phyloP scores from a whole-genome alignment of 352 stramenopile species.

The Pythium myriotylum region DNA sequence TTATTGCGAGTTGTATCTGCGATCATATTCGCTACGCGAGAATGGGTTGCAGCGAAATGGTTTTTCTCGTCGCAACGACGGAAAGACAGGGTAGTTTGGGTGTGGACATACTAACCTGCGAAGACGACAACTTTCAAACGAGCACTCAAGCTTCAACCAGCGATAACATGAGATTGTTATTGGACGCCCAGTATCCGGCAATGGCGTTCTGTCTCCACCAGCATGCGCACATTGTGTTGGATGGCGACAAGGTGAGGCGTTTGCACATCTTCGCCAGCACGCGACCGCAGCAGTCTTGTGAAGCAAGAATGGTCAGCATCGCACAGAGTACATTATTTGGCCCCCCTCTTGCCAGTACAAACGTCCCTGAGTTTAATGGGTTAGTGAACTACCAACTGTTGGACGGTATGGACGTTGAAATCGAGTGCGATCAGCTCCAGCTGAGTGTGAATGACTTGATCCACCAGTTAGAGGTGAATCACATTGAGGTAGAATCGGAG shows the following conservation, averaged over 20 bases:
- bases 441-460: conserved; percentile 18
- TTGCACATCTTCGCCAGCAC: conserved; percentile 26
- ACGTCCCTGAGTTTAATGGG: conserved; percentile 12
- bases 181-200: conserved; percentile 15
- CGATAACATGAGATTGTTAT: conserved; percentile 17
- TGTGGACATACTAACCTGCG: neutral
- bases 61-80: conserved; percentile 46
- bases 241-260: neutral
- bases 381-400: conserved; percentile 20
- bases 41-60: conserved; percentile 47
- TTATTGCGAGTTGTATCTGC: conserved; percentile 64
- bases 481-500: conserved; percentile 4
- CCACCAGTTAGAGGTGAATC: conserved; percentile 2
- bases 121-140: neutral
- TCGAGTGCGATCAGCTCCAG: conserved; percentile 4
- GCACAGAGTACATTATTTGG: no score
- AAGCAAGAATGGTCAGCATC: conserved; percentile 26
- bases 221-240: neutral
- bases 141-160: neutral
- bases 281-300: conserved; percentile 26
- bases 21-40: conserved; percentile 57
- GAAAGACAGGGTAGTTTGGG: neutral
- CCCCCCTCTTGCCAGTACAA: no score
- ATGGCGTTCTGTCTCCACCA: conserved; percentile 30
- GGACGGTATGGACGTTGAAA: neutral